Conservation (phyloP, 805 yeast genomes). For the Metschnikowia anglica region DNA sequence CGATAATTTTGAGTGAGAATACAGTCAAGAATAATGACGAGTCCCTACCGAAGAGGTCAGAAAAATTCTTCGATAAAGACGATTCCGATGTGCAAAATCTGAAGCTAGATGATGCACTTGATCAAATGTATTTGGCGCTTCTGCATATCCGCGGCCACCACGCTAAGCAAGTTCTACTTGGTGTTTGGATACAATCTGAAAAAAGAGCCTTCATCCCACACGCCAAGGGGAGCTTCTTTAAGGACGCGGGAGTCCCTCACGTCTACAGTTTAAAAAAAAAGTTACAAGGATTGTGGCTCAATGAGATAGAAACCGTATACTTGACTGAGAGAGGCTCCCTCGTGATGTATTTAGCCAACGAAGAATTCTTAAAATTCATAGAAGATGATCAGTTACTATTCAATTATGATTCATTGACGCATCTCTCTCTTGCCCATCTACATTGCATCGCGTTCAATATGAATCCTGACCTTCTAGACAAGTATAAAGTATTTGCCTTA, state of each 20-base stretch:
- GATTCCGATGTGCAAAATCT: slow-evolving; percentile 56
- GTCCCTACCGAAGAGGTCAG: slow-evolving; percentile 69
- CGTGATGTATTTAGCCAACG: slow-evolving; percentile 28
- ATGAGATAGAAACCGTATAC: slow-evolving; percentile 70
- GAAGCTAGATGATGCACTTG: slow-evolving; percentile 52
- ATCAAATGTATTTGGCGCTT: slow-evolving; percentile 73
- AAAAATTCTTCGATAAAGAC: slow-evolving; percentile 83
- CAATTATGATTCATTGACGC: slow-evolving; percentile 23
- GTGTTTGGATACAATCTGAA: slow-evolving; percentile 42
- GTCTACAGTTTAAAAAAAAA: slow-evolving; percentile 14
- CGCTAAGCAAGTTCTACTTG: slow-evolving; percentile 50
- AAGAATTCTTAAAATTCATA: slow-evolving; percentile 23
- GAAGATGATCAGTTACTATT: slow-evolving; percentile 23
- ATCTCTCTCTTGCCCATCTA: slow-evolving; percentile 61
- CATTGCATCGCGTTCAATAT: slow-evolving; percentile 51
- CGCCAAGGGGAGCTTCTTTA: slow-evolving; percentile 71
- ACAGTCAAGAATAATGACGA: slow-evolving; percentile 13
- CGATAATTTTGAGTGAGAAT: background rate
- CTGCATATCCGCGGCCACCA: slow-evolving; percentile 47
- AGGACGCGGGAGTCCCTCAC: slow-evolving; percentile 63
- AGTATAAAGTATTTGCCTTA: slow-evolving; percentile 67
- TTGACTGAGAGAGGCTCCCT: slow-evolving; percentile 74
- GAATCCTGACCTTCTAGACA: slow-evolving; percentile 43
- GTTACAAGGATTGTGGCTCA: slow-evolving; percentile 45
- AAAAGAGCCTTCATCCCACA: slow-evolving; percentile 34